Percentiles rank a stretch among this genome's conserved stretches.
These are phyloP conservation scores for Hemisphaericaspora lyxosophila DNA, from an alignment of 1,139 yeast genomes.

Conservation along the genomic window DNA sequence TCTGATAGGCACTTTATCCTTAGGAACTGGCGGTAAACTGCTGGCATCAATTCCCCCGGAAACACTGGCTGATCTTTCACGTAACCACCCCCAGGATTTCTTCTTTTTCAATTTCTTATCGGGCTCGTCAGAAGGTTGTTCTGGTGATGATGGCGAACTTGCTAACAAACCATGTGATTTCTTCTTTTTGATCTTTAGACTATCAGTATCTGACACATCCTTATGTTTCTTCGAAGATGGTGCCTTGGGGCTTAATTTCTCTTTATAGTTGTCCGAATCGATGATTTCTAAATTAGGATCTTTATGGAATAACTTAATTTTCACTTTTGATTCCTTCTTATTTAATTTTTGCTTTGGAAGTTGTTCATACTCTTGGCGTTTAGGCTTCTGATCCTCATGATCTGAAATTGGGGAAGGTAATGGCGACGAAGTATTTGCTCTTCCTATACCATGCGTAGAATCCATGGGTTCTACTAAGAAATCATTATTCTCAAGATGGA, in stretches of 20 bases:
- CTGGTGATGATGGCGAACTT: slow-evolving; percentile 1
- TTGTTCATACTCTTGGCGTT: neutral
- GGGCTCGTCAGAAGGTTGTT: neutral
- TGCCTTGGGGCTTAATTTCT: slow-evolving; percentile 15
- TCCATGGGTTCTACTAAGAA: neutral
- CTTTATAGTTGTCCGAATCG: slow-evolving; percentile 14
- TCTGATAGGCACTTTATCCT: slow-evolving; percentile 21
- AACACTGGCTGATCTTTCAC: slow-evolving; percentile 35
- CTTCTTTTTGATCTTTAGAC: slow-evolving; percentile 18
- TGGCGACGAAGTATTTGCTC: neutral
- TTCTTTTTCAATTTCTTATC: slow-evolving; percentile 32
- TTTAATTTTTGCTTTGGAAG: neutral
- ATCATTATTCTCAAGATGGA: too few relatives aligned
- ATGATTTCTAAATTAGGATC: slow-evolving; percentile 16
- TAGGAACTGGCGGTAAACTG: slow-evolving; percentile 23
- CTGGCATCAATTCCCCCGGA: slow-evolving; percentile 26
- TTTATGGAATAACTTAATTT: slow-evolving; percentile 14
- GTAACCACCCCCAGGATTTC: slow-evolving; percentile 44
- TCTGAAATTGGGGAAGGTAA: neutral
- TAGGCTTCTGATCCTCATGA: neutral
- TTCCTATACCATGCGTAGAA: neutral
- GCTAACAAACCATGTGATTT: slow-evolving; percentile 25
- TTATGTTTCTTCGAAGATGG: slow-evolving; percentile 9
- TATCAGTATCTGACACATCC: neutral
- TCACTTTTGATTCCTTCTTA: slow-evolving; percentile 13